These are phyloP conservation scores for Scheffersomyces parashehatae DNA, from an alignment of 1,139 yeast species.

Conservation along the genomic window DNA sequence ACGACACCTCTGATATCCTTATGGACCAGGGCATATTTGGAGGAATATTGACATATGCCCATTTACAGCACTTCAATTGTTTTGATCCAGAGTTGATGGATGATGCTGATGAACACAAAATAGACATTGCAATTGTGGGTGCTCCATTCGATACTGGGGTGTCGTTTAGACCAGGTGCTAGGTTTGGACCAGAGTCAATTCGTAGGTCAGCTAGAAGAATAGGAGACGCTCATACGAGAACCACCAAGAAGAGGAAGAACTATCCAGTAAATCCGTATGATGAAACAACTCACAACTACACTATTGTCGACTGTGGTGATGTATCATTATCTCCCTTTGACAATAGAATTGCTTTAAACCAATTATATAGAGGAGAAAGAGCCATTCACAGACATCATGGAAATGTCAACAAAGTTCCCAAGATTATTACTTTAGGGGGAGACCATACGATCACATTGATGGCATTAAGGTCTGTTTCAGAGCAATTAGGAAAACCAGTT, in stretches of 20 bases:
- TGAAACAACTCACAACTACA: constrained; percentile 27
- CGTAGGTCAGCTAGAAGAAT: constrained; percentile 42
- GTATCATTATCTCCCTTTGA: constrained; percentile 59
- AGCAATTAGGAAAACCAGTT: constrained; percentile 38
- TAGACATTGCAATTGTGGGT: constrained; percentile 52
- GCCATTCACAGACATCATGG: constrained; percentile 41
- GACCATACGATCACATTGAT: constrained; percentile 57
- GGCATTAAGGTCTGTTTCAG: constrained; percentile 51
- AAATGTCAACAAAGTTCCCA: constrained; percentile 24
- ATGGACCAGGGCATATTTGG: constrained; percentile 27
- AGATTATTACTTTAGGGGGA: constrained; percentile 56
- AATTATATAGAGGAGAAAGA: constrained; percentile 51
- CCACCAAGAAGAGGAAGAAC: constrained; percentile 17
- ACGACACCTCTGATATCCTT: constrained; percentile 36
- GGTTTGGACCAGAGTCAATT: constrained; percentile 52
- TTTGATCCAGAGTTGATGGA: constrained; percentile 22
- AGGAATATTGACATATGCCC: constrained; percentile 50
- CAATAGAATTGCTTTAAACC: constrained; percentile 53
- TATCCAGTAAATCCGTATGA: constrained; percentile 17
- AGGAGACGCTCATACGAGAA: constrained; percentile 21
- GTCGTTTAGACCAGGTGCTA: constrained; percentile 49
- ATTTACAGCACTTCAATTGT: constrained; percentile 39
- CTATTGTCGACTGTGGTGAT: constrained; percentile 56
- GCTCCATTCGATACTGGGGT: constrained; percentile 56
- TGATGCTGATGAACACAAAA: constrained; percentile 8